Conservation (phyloP, 148 eudicot species). For the Arctostaphylos glauca region DNA sequence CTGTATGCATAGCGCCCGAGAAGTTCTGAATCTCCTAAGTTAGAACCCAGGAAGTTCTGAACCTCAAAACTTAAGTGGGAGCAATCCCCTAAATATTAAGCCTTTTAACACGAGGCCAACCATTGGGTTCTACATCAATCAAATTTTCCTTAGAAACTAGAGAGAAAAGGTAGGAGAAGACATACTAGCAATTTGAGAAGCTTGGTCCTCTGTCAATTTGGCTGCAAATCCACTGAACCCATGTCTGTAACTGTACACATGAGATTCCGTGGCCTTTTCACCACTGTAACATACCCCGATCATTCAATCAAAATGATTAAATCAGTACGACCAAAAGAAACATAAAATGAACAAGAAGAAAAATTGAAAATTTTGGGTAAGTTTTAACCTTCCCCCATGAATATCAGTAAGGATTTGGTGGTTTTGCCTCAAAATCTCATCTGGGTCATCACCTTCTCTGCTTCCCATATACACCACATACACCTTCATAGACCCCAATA, state of each 20-base stretch:
- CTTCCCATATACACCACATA: constrained; percentile 58
- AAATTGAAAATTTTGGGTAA: not conserved
- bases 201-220: constrained; percentile 45
- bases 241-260: constrained; percentile 52
- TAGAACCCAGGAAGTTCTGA: no score
- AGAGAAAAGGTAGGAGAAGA: not conserved
- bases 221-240: constrained; percentile 61
- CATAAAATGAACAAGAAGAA: not conserved
- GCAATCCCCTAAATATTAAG: no score
- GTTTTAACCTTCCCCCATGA: constrained; percentile 42
- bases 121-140: not conserved
- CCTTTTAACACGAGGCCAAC: no score
- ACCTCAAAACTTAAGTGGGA: no score
- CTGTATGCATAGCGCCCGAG: no score
- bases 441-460: constrained; percentile 37
- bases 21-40: no score
- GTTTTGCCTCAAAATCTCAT: constrained; percentile 47
- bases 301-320: not conserved
- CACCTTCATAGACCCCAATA: constrained; percentile 26
- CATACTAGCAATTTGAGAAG: constrained; percentile 40
- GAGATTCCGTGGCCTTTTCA: constrained; percentile 45
- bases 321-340: not conserved
- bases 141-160: not conserved
- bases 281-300: constrained; percentile 23
- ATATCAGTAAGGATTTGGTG: constrained; percentile 43